Conservation (phyloP, 1,139 yeast genomes). For the Hansenula anomala region DNA sequence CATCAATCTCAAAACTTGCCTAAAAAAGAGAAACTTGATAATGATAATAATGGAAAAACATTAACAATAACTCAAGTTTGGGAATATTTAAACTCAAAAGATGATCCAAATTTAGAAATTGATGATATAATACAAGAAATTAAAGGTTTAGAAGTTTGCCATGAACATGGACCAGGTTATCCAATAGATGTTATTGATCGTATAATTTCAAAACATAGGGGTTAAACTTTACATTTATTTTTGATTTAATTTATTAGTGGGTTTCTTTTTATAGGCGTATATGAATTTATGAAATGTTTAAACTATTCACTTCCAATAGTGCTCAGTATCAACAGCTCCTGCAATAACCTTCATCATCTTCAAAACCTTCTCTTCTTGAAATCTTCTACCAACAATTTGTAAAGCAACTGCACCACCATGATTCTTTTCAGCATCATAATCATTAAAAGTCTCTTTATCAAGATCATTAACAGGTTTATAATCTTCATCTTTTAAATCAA, state of each 20-base stretch:
- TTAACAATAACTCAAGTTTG: constrained; percentile 77
- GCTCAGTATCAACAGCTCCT: background rate
- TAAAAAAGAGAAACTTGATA: constrained; percentile 3
- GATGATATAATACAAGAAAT: constrained; percentile 51
- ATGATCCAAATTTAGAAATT: constrained; percentile 50
- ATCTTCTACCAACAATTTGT: constrained; percentile 35
- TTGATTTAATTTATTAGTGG: too few relatives aligned
- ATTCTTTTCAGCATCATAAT: constrained; percentile 32
- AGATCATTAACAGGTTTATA: constrained; percentile 3
- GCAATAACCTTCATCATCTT: constrained; percentile 25
- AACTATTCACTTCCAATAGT: background rate
- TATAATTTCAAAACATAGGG: constrained; percentile 11
- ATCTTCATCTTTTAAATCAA: constrained; percentile 18
- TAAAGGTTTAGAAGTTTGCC: constrained; percentile 69
- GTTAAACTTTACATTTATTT: background rate
- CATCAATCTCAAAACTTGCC: background rate
- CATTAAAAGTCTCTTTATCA: constrained; percentile 10
- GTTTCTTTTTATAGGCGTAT: too few relatives aligned
- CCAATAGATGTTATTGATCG: constrained; percentile 43
- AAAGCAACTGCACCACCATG: constrained; percentile 38
- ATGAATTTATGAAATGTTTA: background rate
- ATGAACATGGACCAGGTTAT: constrained; percentile 83
- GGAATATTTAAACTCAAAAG: constrained; percentile 62
- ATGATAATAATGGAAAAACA: constrained; percentile 27
- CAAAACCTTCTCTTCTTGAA: constrained; percentile 37